Evolutionary conservation across 371 early-diverging fungal species (phyloP), one percentile per base, ranked within the genome.

Genomic region (Lichtheimia ramosa): DNA sequence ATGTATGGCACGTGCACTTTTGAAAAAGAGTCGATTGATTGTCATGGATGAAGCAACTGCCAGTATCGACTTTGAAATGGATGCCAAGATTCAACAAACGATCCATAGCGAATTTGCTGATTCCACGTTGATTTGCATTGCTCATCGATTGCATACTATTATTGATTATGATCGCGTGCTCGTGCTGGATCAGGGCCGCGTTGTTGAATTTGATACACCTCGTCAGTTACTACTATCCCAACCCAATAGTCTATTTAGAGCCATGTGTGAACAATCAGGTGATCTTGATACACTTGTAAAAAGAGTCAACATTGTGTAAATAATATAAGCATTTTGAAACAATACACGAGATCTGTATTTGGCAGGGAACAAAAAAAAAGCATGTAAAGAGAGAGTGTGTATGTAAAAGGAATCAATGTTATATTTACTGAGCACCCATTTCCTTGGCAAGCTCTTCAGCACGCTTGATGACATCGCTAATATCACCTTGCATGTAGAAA

Each of bases 401-500:
- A 10, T 8, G 34, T 3, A 25, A 25, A 25, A 25, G 25, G 25
- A 5, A 25, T 25, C n/a, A n/a, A n/a, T 34, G 34, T 34, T 34
- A 25, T 43, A 16, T 54, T 70, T 75, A 75, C 60, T 73, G 76
- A 53, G 62, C 64, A 53, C 68, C 69, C 66, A 75, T 68, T 59
- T 75, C 76, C 76, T 75, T 89, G 70, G 93, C 92, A 62, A 96
- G 89, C 74, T 93, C 91, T 64, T 89, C 93, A 63, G 96, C 95
- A 88, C 96, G 96, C 84, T 87, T 86, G 69, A 83, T 83, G 66
- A 91, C 98, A 83, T 97, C 98, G 66, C 91, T 92, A 69, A 97
- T 90, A 75, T 95, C 96, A 82, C 98, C 98, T 64, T 91, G 91
- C 94, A 97, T 96, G 89, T 91, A 98, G 91, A 98, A 98, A 65